Percentiles rank a stretch among this genome's conserved stretches.
These are phyloP conservation scores for Amoebophrya sp. DNA, from an alignment of 169 alveolate species.

Conservation along the genomic window DNA sequence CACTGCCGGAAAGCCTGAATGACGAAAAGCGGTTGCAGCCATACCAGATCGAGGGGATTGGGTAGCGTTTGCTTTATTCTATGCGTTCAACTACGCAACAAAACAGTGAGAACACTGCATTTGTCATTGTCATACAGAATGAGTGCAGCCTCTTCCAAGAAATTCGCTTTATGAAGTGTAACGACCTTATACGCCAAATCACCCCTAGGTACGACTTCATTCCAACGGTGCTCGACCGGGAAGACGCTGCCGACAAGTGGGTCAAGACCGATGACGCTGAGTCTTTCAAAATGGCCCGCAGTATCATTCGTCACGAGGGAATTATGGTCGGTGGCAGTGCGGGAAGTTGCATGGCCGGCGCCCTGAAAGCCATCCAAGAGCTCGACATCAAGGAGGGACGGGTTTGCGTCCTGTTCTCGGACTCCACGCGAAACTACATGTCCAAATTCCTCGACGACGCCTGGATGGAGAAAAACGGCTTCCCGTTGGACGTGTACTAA, in stretches of 20 bases:
- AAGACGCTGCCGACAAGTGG: conserved; percentile 57
- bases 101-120: background rate
- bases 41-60: conserved; percentile 70
- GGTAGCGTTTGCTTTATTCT: conserved; percentile 48
- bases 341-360: conserved; percentile 74
- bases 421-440: conserved; percentile 66
- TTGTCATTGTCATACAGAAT: background rate
- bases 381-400: conserved; percentile 43
- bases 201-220: conserved; percentile 60
- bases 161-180: too few relatives aligned
- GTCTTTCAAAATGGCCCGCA: conserved; percentile 64
- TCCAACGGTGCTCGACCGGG: conserved; percentile 56
- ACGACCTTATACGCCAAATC: too few relatives aligned
- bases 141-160: too few relatives aligned
- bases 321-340: conserved; percentile 74
- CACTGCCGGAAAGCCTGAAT: conserved; percentile 35
- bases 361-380: conserved; percentile 57
- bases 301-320: conserved; percentile 68
- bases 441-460: conserved; percentile 58
- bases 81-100: background rate
- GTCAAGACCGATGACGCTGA: conserved; percentile 67
- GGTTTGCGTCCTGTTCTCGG: conserved; percentile 50
- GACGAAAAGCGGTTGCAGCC: conserved; percentile 28
- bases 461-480: conserved; percentile 58
- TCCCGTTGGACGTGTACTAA: background rate